Percentiles rank a stretch among this genome's conserved stretches.
phyloP scores from a whole-genome alignment of 192 early-diverging fungal species.

The Coemansia sp. region DNA sequence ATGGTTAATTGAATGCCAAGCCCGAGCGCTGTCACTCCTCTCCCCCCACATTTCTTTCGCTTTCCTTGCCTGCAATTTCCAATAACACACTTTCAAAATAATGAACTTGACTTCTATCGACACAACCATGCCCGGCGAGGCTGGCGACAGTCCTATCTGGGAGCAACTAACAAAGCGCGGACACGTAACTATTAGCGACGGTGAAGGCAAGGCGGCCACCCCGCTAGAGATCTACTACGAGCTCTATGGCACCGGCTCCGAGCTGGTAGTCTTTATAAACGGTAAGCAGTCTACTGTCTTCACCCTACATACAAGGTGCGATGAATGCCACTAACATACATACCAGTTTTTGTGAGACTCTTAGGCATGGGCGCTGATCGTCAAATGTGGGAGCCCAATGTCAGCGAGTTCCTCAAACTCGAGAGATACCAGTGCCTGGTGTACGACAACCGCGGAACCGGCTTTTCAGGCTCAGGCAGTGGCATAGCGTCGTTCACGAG shows the following conservation, averaged over 20 bases:
- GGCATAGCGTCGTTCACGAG: constrained; percentile 17
- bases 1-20: background rate
- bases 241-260: constrained; percentile 32
- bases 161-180: constrained; percentile 47
- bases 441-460: constrained; percentile 86
- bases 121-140: constrained; percentile 50
- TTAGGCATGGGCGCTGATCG: constrained; percentile 52
- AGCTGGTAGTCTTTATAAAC: constrained; percentile 45
- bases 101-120: constrained; percentile 36
- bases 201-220: background rate
- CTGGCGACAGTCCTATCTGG: constrained; percentile 45
- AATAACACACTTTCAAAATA: constrained; percentile 6
- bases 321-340: background rate
- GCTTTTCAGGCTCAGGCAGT: constrained; percentile 43
- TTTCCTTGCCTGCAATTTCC: background rate
- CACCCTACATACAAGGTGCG: background rate
- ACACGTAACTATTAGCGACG: constrained; percentile 23
- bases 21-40: background rate
- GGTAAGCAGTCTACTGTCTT: background rate
- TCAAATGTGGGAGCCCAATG: constrained; percentile 57
- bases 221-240: constrained; percentile 50
- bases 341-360: background rate
- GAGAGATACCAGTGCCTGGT: constrained; percentile 67
- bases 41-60: background rate
- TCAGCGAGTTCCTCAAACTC: constrained; percentile 62